Evolutionary conservation across 2,329 filamentous ascomycete genomes (phyloP).

Genomic region (Apiospora hydei): DNA sequence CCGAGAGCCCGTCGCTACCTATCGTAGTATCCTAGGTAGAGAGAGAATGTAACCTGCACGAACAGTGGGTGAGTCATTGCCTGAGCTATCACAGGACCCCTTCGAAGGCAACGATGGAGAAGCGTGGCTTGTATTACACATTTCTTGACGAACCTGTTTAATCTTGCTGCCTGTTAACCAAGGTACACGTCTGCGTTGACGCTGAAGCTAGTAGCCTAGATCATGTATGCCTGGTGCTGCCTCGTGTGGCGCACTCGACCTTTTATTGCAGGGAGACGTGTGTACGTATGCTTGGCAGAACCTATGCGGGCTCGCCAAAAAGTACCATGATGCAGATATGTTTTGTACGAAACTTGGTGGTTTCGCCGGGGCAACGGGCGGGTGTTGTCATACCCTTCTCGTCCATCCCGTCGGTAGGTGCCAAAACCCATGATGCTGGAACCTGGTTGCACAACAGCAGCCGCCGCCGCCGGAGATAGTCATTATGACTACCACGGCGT

Average conservation of each 20-base stretch:
- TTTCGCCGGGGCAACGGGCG: background rate
- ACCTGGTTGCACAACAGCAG: background rate
- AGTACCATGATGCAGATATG: conserved; percentile 1
- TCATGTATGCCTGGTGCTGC: background rate
- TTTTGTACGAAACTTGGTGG: background rate
- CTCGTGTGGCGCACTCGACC: background rate
- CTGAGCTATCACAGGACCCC: background rate
- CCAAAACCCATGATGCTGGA: background rate
- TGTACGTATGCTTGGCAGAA: background rate
- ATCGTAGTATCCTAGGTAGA: too few relatives aligned
- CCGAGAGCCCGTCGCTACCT: background rate
- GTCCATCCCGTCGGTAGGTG: background rate
- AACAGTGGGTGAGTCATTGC: background rate
- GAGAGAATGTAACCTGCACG: conserved; percentile 2
- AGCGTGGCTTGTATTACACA: background rate
- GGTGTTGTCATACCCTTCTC: background rate
- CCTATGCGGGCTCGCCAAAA: background rate
- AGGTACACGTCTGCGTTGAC: conserved; percentile 1
- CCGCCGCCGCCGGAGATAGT: background rate
- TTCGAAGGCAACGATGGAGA: background rate
- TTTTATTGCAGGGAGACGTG: too few relatives aligned
- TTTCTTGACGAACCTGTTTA: background rate
- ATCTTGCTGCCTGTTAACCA: background rate
- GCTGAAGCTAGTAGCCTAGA: background rate
- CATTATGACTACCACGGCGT: background rate